Conservation (phyloP, 495 filamentous ascomycete species). For the Gamarada debralockiae region DNA sequence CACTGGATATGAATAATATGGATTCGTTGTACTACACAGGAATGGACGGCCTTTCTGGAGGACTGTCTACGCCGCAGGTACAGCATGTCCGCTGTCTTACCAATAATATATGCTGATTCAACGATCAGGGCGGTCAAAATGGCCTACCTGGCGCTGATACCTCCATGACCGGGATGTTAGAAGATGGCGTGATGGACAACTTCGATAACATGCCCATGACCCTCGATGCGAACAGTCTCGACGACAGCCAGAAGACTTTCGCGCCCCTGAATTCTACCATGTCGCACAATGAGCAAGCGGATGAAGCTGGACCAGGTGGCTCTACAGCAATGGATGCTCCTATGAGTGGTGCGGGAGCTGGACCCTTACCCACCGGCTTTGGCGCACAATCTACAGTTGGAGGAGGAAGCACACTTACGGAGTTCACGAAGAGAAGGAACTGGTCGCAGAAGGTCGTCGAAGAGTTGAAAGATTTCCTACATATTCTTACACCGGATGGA, state of each 20-base stretch:
- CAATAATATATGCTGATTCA: background rate
- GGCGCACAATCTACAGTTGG: conserved; percentile 42
- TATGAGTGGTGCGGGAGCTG: conserved; percentile 47
- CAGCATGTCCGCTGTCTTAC: background rate
- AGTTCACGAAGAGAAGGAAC: conserved; percentile 79
- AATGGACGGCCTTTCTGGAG: conserved; percentile 10
- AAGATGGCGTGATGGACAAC: conserved; percentile 25
- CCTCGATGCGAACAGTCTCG: conserved; percentile 15
- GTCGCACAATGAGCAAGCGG: conserved; percentile 8
- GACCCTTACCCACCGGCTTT: conserved; percentile 53
- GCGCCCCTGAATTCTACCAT: conserved; percentile 4
- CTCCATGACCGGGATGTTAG: conserved; percentile 36
- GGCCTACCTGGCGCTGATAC: conserved; percentile 21
- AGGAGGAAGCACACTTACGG: conserved; percentile 64
- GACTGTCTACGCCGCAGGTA: conserved; percentile 21
- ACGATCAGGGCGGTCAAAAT: background rate
- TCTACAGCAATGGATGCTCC: conserved; percentile 15
- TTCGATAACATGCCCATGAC: conserved; percentile 25
- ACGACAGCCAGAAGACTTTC: conserved; percentile 9
- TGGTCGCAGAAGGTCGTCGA: conserved; percentile 88
- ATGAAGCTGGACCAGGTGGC: conserved; percentile 2
- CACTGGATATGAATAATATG: conserved; percentile 5
- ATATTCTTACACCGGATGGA: conserved; percentile 82
- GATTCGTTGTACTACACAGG: background rate
- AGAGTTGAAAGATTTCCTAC: conserved; percentile 84